Evolutionary conservation across 805 yeast genomes (phyloP).

Genomic region (Candida dajiaensis): DNA sequence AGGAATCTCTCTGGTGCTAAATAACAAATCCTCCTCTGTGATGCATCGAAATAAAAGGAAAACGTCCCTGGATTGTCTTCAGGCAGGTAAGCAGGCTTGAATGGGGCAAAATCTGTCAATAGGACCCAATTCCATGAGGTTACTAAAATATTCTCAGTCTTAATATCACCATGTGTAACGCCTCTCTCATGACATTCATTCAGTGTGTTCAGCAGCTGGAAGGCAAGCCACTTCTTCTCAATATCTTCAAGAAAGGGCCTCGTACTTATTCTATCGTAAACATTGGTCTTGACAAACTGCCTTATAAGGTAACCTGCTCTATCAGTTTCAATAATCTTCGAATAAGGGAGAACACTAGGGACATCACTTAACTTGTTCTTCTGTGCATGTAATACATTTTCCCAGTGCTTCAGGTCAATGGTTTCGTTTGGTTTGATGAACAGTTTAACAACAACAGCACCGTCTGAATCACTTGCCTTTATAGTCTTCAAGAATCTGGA

Average conservation of each 20-base stretch:
- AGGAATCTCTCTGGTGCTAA: conserved; percentile 89
- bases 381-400: conserved; percentile 26
- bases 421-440: conserved; percentile 65
- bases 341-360: conserved; percentile 66
- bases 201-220: conserved; percentile 66
- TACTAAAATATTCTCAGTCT: conserved; percentile 81
- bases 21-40: conserved; percentile 81
- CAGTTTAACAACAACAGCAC: conserved; percentile 71
- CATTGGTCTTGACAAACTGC: conserved; percentile 69
- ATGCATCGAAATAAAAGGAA: conserved; percentile 87
- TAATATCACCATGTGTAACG: conserved; percentile 84
- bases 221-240: conserved; percentile 81
- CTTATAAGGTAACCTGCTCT: conserved; percentile 88
- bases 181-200: conserved; percentile 54
- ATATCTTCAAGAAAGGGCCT: conserved; percentile 79
- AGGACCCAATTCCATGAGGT: conserved; percentile 87
- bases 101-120: conserved; percentile 75
- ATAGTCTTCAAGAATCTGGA: conserved; percentile 84
- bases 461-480: conserved; percentile 68
- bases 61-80: conserved; percentile 92
- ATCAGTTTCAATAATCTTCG: conserved; percentile 75
- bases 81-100: conserved; percentile 82
- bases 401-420: conserved; percentile 19
- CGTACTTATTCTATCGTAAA: conserved; percentile 83
- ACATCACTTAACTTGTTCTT: conserved; percentile 37